Percentiles rank a stretch among this genome's conserved stretches.
These are phyloP conservation scores for Aegle marmelos DNA, from an alignment of 345 rosid genomes.

Conservation along the genomic window DNA sequence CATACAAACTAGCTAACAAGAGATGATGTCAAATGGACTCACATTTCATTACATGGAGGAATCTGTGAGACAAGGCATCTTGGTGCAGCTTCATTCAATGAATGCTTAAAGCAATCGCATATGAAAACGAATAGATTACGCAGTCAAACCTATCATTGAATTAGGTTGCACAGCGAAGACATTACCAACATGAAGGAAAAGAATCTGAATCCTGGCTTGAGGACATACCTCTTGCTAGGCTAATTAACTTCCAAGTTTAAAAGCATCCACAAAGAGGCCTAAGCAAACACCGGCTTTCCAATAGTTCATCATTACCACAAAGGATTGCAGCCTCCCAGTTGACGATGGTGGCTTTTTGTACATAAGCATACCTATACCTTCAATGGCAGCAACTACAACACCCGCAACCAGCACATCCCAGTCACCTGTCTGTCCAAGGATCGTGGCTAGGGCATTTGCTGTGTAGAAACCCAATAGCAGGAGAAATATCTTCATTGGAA, in stretches of 20 bases:
- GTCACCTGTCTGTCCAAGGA: slow-evolving; percentile 97
- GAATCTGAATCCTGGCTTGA: background rate
- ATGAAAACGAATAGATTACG: background rate
- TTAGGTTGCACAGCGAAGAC: background rate
- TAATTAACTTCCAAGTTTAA: slow-evolving; percentile 75
- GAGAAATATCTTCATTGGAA: slow-evolving; percentile 88
- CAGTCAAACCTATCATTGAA: background rate
- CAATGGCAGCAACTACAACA: slow-evolving; percentile 88
- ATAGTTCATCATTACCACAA: slow-evolving; percentile 77
- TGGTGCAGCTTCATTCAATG: background rate
- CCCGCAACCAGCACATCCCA: slow-evolving; percentile 98
- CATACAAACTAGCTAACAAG: background rate
- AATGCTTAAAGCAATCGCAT: background rate
- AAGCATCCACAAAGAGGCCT: slow-evolving; percentile 98
- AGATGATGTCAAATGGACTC: background rate
- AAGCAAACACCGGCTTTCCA: slow-evolving; percentile 98
- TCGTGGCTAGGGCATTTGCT: slow-evolving; percentile 94
- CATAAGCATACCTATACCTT: slow-evolving; percentile 93
- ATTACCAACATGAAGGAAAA: background rate
- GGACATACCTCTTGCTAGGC: background rate
- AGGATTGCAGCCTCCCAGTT: slow-evolving; percentile 57
- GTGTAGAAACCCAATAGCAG: slow-evolving; percentile 90
- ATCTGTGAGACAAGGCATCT: background rate
- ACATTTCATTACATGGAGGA: background rate
- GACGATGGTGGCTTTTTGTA: slow-evolving; percentile 59